Percentiles rank a stretch among this genome's conserved stretches.
Conservation (phyloP, 345 rosid genomes). For the Leavenworthia alabamica region DNA sequence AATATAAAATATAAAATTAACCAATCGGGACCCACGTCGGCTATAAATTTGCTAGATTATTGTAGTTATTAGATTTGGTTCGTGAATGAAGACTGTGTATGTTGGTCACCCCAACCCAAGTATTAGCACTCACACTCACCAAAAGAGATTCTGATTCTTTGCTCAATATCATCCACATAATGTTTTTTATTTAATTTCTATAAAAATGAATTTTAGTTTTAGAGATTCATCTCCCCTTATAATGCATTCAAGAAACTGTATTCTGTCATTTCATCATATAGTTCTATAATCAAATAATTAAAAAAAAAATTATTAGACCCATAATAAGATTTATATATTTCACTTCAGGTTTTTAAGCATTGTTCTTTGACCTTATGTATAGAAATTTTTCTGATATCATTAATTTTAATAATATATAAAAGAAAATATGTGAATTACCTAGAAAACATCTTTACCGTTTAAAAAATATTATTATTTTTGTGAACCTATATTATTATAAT, state of each 20-base stretch:
- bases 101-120: conserved; percentile 15
- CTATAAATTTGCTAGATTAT: conserved; percentile 2
- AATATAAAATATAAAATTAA: neutral
- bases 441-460: too few species aligned
- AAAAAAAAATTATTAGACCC: neutral
- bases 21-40: neutral
- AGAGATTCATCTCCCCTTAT: conserved; percentile 23
- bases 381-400: neutral
- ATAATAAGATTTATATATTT: neutral
- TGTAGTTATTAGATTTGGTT: conserved; percentile 5
- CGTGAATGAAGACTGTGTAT: conserved; percentile 18
- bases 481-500: too few species aligned
- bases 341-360: neutral
- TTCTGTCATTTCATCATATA: conserved; percentile 6
- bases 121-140: conserved; percentile 15
- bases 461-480: too few species aligned
- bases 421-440: neutral
- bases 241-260: neutral
- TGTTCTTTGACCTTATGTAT: neutral
- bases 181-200: neutral
- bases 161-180: conserved; percentile 16
- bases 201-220: neutral
- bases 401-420: neutral
- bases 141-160: conserved; percentile 24
- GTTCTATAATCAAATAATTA: neutral